A percentile compares a stretch with the other conserved stretches of the same genome.
phyloP scores from a whole-genome alignment of 169 alveolate genomes.

The Cryptosporidium andersoni region DNA sequence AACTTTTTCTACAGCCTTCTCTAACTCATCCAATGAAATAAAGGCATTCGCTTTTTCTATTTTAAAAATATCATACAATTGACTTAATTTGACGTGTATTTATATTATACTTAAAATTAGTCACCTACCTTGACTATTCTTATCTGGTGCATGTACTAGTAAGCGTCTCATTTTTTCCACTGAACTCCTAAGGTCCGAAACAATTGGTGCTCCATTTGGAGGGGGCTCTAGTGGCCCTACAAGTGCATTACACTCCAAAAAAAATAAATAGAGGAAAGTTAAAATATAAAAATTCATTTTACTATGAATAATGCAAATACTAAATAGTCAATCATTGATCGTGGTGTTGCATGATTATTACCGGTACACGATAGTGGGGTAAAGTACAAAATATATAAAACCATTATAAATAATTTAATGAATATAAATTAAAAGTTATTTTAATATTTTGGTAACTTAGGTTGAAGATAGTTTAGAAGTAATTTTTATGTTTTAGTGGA shows the following conservation, averaged over 20 bases:
- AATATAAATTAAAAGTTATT: too few species aligned
- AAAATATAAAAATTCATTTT: slow-evolving; percentile 29
- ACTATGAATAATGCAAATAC: not conserved
- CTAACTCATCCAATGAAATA: slow-evolving; percentile 52
- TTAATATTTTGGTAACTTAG: too few species aligned
- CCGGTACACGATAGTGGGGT: slow-evolving; percentile 1
- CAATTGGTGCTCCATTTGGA: not conserved
- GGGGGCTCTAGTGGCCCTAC: slow-evolving; percentile 23
- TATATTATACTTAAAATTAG: not conserved
- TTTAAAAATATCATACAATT: not conserved
- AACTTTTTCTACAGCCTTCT: slow-evolving; percentile 22
- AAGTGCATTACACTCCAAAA: slow-evolving; percentile 14
- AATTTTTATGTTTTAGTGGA: not conserved
- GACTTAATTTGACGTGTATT: not conserved
- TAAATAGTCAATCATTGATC: slow-evolving; percentile 2
- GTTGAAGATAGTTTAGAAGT: too few species aligned
- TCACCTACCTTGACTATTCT: slow-evolving; percentile 33
- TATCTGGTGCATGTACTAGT: slow-evolving; percentile 51
- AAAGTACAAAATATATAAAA: not conserved
- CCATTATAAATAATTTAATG: too few species aligned
- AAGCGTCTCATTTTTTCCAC: slow-evolving; percentile 49
- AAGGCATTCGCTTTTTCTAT: slow-evolving; percentile 53
- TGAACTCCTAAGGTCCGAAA: slow-evolving; percentile 23
- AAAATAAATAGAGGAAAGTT: slow-evolving; percentile 5
- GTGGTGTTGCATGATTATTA: slow-evolving; percentile 27